Evolutionary conservation across 495 filamentous ascomycete species (phyloP), one percentile per base, ranked within the genome.

Genomic region (Tuber indicum): DNA sequence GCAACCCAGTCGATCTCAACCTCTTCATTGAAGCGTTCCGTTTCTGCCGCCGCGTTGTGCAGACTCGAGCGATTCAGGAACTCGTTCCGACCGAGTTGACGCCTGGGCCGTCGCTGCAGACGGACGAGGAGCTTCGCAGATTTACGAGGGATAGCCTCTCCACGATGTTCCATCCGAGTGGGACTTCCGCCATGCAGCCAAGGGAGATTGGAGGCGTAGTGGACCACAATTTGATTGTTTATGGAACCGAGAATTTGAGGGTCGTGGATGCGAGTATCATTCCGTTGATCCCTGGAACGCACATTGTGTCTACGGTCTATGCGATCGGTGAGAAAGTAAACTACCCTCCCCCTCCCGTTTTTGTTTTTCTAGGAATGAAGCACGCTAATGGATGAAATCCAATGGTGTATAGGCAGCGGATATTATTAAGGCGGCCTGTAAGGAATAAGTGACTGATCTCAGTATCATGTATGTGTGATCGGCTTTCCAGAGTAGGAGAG

Each of bases 181-280:
- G 87, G 46, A 87, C 87, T 5, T 83, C 84, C 44, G 84, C 85
- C 17, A 88, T 88, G 86, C 82, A 88, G 76, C 86, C 86, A 19
- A 83, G 84, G 49, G 82, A 85, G 66, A 75, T 85, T 16, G 87
- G 87, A 21, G 88, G 88, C 21, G 88, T 89, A 36, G 82, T 85
- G 2, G 83, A 86, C 74, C 43, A 79, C 10, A 73, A 84, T 32
- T 79, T 90, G 70, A 82, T 77, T 72, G 87, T 89, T 0, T 88
- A 89, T 79, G 88, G 88, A 0, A 84, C 84, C 3, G 80, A 71
- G 66, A 86, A 86, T 74, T 75, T 90, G 26, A 84, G 88, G 7
- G 84, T 89, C 1, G 84, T 88, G 7, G 89, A 90, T 82, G 88
- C 88, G 8, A 88, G 87, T 36, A 82, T 91, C n/a, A 82, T 90